phyloP scores from a whole-genome alignment of 371 early-diverging fungal genomes.

The Mucor racemosus region DNA sequence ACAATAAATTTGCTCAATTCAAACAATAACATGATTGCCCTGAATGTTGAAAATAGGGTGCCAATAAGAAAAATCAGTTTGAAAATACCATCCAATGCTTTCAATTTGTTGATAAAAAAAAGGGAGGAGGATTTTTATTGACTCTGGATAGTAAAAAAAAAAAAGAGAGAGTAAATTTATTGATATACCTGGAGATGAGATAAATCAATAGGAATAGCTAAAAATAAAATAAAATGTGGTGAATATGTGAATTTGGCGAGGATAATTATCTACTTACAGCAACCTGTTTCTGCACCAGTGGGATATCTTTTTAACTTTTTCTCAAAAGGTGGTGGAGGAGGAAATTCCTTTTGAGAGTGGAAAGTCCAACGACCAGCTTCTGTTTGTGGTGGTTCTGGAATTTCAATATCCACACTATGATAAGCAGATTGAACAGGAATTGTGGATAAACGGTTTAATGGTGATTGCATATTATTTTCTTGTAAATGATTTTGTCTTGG shows the following conservation, averaged over 20 bases:
- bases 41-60: not conserved
- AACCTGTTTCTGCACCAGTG: conserved; percentile 53
- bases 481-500: not conserved
- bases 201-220: conserved; percentile 48
- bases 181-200: conserved; percentile 40
- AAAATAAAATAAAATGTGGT: not conserved
- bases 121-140: not conserved
- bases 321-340: conserved; percentile 54
- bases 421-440: conserved; percentile 51
- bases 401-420: conserved; percentile 37
- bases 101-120: not conserved
- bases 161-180: not conserved
- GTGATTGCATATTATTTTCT: conserved; percentile 22
- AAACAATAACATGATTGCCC: not conserved
- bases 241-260: not conserved
- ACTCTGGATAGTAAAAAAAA: no score
- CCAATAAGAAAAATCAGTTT: not conserved
- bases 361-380: conserved; percentile 60
- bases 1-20: not conserved
- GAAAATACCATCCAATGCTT: not conserved
- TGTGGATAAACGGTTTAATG: conserved; percentile 37
- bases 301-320: conserved; percentile 50
- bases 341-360: conserved; percentile 52
- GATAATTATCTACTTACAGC: conserved; percentile 38
- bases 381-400: conserved; percentile 54